These are phyloP conservation scores for Byssoonygena ceratinophila DNA, from an alignment of 2,329 filamentous ascomycete genomes.

Conservation along the genomic window DNA sequence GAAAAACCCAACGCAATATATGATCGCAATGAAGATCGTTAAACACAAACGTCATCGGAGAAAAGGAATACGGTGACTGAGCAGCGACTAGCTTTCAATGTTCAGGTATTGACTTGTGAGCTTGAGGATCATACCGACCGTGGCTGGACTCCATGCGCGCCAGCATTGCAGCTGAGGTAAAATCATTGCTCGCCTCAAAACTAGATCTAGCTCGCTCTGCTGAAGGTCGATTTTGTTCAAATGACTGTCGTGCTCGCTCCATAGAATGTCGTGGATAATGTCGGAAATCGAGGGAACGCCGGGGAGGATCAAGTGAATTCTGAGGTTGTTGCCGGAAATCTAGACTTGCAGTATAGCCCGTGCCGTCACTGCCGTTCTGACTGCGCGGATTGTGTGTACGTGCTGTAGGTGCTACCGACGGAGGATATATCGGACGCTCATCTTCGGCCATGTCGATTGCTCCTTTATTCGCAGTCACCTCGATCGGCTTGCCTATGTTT, in stretches of 20 bases:
- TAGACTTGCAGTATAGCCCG: conserved; percentile 61
- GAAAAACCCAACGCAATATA: conserved; percentile 7
- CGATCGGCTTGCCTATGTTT: conserved; percentile 39
- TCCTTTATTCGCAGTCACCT: conserved; percentile 45
- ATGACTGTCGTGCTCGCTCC: conserved; percentile 68
- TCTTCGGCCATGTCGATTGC: conserved; percentile 70
- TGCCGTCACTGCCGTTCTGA: conserved; percentile 88
- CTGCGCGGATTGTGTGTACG: conserved; percentile 70
- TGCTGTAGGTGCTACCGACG: conserved; percentile 67
- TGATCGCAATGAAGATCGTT: conserved; percentile 2
- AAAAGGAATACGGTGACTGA: not conserved
- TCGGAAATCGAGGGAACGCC: conserved; percentile 51
- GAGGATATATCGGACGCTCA: conserved; percentile 82
- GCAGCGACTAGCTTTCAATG: conserved; percentile 8
- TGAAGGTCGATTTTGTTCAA: conserved; percentile 72
- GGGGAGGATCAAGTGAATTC: conserved; percentile 47
- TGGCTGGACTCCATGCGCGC: conserved; percentile 58
- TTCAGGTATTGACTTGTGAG: conserved; percentile 11
- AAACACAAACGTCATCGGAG: not conserved
- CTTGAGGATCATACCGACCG: conserved; percentile 8
- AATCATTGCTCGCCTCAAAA: conserved; percentile 80
- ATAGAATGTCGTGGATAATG: conserved; percentile 47
- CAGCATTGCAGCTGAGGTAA: conserved; percentile 79
- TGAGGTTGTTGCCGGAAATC: conserved; percentile 42
- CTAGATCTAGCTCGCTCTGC: conserved; percentile 77